Evolutionary conservation across 1,139 yeast species (phyloP).

Genomic region (Suhomyces maxii): DNA sequence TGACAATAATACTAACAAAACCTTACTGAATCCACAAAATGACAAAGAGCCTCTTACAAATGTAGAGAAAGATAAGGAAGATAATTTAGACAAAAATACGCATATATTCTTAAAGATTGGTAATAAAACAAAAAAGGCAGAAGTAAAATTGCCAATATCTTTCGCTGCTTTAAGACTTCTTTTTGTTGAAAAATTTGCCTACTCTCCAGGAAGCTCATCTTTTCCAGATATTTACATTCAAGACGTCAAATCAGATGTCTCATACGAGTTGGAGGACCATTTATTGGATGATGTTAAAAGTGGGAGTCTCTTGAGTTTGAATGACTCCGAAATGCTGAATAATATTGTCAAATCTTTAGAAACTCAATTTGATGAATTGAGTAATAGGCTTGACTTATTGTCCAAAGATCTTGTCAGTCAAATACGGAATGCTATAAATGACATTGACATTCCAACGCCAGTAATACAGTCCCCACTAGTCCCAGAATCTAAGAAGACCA

Average conservation of each 20-base stretch:
- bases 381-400: constrained; percentile 29
- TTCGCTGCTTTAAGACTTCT: constrained; percentile 67
- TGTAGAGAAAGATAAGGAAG: background rate
- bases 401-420: constrained; percentile 24
- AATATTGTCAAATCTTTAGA: constrained; percentile 24
- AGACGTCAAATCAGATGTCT: constrained; percentile 58
- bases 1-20: constrained; percentile 5
- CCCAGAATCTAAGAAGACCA: constrained; percentile 1
- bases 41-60: background rate
- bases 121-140: constrained; percentile 61
- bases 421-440: constrained; percentile 24
- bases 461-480: constrained; percentile 2
- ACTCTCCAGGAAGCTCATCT: constrained; percentile 65
- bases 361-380: constrained; percentile 30
- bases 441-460: constrained; percentile 23
- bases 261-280: constrained; percentile 80
- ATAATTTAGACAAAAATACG: background rate
- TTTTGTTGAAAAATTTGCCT: constrained; percentile 86
- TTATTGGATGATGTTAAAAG: constrained; percentile 56
- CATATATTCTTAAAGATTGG: constrained; percentile 57
- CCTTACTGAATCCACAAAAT: background rate
- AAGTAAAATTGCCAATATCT: constrained; percentile 50
- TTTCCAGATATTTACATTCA: constrained; percentile 83
- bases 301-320: constrained; percentile 62
- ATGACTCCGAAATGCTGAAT: constrained; percentile 33